These are phyloP conservation scores for Basipetospora sp. DNA, from an alignment of 2,329 filamentous ascomycete genomes.

Conservation along the genomic window DNA sequence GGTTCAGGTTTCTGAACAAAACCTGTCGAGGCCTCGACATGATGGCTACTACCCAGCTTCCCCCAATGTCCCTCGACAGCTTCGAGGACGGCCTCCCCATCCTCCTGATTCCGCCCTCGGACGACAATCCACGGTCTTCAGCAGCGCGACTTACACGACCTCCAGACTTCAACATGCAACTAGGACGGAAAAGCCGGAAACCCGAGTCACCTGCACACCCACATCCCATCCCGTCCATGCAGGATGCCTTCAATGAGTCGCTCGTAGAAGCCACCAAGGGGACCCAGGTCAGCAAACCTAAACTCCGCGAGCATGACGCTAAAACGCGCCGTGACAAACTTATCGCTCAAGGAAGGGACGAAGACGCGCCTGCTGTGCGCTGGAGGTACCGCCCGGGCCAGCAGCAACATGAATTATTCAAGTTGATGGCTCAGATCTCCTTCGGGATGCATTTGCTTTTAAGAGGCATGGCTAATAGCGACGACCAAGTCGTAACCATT, in stretches of 20 bases:
- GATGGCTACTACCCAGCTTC: constrained; percentile 4
- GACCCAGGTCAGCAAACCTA: constrained; percentile 31
- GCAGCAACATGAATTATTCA: constrained; percentile 73
- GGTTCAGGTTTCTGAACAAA: no score
- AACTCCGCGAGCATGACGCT: constrained; percentile 38
- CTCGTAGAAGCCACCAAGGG: constrained; percentile 54
- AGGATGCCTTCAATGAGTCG: constrained; percentile 70
- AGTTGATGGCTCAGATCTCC: constrained; percentile 79
- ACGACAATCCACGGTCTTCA: constrained; percentile 1
- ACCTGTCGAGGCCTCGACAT: not conserved
- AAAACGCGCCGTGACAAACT: constrained; percentile 50
- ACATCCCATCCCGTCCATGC: constrained; percentile 64
- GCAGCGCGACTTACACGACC: not conserved
- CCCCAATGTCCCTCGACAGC: constrained; percentile 1
- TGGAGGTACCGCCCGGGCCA: constrained; percentile 68
- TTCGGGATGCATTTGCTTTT: constrained; percentile 85
- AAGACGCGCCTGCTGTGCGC: constrained; percentile 54
- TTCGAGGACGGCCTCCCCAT: constrained; percentile 3
- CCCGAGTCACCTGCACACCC: constrained; percentile 9
- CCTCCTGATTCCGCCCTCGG: constrained; percentile 1
- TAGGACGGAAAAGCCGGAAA: not conserved
- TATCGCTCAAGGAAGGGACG: constrained; percentile 52
- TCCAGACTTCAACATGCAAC: no score
- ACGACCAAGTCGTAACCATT: constrained; percentile 75
- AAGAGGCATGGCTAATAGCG: constrained; percentile 73